These are phyloP conservation scores for Calycina herbarum DNA, from an alignment of 2,329 filamentous ascomycete species.

Conservation along the genomic window DNA sequence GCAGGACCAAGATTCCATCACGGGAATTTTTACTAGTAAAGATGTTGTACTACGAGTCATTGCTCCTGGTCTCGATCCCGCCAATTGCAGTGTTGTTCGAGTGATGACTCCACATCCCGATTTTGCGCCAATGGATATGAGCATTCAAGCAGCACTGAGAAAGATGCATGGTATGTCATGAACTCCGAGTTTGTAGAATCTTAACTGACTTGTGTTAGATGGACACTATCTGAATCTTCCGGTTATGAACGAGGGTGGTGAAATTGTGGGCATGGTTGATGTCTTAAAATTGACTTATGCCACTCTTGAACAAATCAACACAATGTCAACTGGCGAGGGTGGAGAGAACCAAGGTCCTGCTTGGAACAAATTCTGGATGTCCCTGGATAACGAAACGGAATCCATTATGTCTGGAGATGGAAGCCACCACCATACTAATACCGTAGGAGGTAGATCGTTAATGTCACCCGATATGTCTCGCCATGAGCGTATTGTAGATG, in stretches of 20 bases:
- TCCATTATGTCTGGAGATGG: conserved; percentile 94
- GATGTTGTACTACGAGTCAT: conserved; percentile 98
- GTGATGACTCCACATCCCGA: conserved; percentile 99
- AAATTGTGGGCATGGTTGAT: conserved; percentile 99
- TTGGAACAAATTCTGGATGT: conserved; percentile 99
- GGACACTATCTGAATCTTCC: conserved; percentile 97
- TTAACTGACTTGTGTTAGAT: conserved; percentile 54
- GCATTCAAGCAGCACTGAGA: conserved; percentile 91
- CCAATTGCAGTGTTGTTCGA: conserved; percentile 93
- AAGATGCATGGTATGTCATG: conserved; percentile 92
- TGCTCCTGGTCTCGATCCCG: conserved; percentile 89
- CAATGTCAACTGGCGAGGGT: conserved; percentile 82
- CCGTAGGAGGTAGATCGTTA: conserved; percentile 67
- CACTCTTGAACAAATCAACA: conserved; percentile 96
- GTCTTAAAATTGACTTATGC: conserved; percentile 98
- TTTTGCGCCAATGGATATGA: conserved; percentile 99
- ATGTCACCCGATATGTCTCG: conserved; percentile 78
- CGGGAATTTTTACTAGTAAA: conserved; percentile 99
- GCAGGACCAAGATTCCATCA: conserved; percentile 95
- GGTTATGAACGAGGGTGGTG: conserved; percentile 95
- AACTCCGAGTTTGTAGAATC: background rate
- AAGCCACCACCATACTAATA: conserved; percentile 66
- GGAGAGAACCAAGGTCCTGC: conserved; percentile 90
- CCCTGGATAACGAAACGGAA: conserved; percentile 83
- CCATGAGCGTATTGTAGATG: conserved; percentile 63